Conservation (phyloP, 768 basidiomycete genomes). For the Tricholomella constricta region DNA sequence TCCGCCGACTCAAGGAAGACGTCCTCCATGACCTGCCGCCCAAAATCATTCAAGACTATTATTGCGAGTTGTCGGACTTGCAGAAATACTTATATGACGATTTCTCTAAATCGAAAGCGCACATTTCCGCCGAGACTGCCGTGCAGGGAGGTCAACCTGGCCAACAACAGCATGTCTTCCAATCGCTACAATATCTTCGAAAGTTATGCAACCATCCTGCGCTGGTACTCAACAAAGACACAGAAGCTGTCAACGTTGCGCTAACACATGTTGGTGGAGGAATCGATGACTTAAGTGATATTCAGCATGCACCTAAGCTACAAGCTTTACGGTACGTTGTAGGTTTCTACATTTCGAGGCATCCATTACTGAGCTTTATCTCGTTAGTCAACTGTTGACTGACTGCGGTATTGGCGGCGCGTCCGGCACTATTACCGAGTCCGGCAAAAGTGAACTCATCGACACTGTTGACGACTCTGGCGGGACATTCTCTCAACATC, state of each 20-base stretch:
- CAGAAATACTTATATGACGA: slow-evolving; percentile 96
- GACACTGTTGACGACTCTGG: slow-evolving; percentile 58
- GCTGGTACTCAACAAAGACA: slow-evolving; percentile 80
- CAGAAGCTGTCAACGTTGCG: slow-evolving; percentile 56
- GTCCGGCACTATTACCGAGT: slow-evolving; percentile 45
- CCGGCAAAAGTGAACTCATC: slow-evolving; percentile 66
- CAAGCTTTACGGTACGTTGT: slow-evolving; percentile 78
- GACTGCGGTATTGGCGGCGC: slow-evolving; percentile 91
- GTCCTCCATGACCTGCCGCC: slow-evolving; percentile 94
- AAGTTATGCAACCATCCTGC: slow-evolving; percentile 98
- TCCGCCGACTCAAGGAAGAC: slow-evolving; percentile 96
- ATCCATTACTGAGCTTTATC: neutral
- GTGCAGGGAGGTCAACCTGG: slow-evolving; percentile 49
- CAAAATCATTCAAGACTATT: slow-evolving; percentile 99
- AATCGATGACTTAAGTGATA: slow-evolving; percentile 60
- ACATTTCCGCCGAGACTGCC: slow-evolving; percentile 61
- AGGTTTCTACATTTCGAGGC: slow-evolving; percentile 1
- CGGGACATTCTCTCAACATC: slow-evolving; percentile 85
- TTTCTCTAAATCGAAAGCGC: slow-evolving; percentile 80
- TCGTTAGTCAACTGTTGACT: slow-evolving; percentile 79
- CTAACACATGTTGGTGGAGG: slow-evolving; percentile 57
- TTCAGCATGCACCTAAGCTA: slow-evolving; percentile 92
- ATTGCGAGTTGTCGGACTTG: slow-evolving; percentile 93
- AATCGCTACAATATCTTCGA: slow-evolving; percentile 93
- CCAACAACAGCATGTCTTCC: slow-evolving; percentile 88